Evolutionary conservation across 2,329 filamentous ascomycete genomes (phyloP).

Genomic region (Epichloe typhina): DNA sequence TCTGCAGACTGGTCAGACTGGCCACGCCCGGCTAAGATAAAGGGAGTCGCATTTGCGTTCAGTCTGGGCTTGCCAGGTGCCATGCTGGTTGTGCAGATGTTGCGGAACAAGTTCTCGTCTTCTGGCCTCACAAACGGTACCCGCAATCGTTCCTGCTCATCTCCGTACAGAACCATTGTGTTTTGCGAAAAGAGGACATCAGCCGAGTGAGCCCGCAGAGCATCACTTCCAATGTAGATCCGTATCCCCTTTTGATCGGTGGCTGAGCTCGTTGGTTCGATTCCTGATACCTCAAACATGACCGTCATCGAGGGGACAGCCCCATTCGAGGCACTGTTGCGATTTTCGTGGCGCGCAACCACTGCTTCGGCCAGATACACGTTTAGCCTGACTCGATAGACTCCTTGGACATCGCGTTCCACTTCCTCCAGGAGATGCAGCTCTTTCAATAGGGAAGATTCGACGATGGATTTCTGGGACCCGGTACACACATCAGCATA

Average conservation of each 20-base stretch:
- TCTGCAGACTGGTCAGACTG: slow-evolving; percentile 13
- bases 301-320: slow-evolving; percentile 65
- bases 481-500: slow-evolving; percentile 91
- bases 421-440: slow-evolving; percentile 58
- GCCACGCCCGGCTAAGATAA: slow-evolving; percentile 24
- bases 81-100: slow-evolving; percentile 52
- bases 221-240: slow-evolving; percentile 82
- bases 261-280: slow-evolving; percentile 26
- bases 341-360: slow-evolving; percentile 60
- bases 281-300: slow-evolving; percentile 60
- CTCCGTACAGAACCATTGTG: slow-evolving; percentile 73
- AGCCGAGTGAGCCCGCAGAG: slow-evolving; percentile 71
- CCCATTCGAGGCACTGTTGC: slow-evolving; percentile 55
- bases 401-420: slow-evolving; percentile 50
- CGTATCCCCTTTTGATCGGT: slow-evolving; percentile 51
- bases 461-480: slow-evolving; percentile 76
- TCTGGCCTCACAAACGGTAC: slow-evolving; percentile 90
- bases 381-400: slow-evolving; percentile 58
- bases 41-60: slow-evolving; percentile 37
- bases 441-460: slow-evolving; percentile 59
- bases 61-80: slow-evolving; percentile 42
- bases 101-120: slow-evolving; percentile 68
- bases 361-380: slow-evolving; percentile 89
- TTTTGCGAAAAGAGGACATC: slow-evolving; percentile 90
- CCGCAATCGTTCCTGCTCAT: slow-evolving; percentile 73